phyloP scores from a whole-genome alignment of 2,329 filamentous ascomycete genomes.

The Eutypella sp. region DNA sequence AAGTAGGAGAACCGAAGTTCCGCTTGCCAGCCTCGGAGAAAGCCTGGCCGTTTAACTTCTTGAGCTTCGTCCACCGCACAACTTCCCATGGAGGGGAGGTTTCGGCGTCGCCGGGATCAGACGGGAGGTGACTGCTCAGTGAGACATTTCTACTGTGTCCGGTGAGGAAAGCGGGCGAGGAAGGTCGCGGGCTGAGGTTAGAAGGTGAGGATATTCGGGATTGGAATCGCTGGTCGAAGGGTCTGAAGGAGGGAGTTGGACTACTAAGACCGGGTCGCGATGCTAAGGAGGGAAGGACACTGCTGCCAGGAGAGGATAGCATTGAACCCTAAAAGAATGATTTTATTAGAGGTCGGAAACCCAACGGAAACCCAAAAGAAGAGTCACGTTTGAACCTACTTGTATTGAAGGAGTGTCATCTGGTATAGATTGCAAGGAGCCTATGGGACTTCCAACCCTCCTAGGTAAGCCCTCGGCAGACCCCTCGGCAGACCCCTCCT shows the following conservation, averaged over 20 bases:
- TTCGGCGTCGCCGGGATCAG: conserved; percentile 61
- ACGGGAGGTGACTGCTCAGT: conserved; percentile 62
- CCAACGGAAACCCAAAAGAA: too few relatives aligned
- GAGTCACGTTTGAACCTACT: conserved; percentile 47
- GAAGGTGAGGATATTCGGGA: conserved; percentile 69
- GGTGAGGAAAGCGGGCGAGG: conserved; percentile 73
- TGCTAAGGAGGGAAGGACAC: conserved; percentile 63
- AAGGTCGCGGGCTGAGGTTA: conserved; percentile 57
- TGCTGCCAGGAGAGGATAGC: conserved; percentile 67
- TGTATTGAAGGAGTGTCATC: conserved; percentile 83
- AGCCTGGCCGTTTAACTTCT: conserved; percentile 80
- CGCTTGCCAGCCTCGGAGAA: conserved; percentile 91
- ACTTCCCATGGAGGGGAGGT: conserved; percentile 91
- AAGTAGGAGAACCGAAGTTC: conserved; percentile 89
- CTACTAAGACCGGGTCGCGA: conserved; percentile 62
- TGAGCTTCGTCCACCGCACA: conserved; percentile 89
- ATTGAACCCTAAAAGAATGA: conserved; percentile 48
- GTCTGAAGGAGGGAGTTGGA: conserved; percentile 78
- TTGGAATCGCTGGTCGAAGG: conserved; percentile 92
- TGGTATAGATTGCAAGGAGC: conserved; percentile 66
- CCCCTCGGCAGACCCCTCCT: conserved; percentile 50
- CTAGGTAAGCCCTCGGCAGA: conserved; percentile 48
- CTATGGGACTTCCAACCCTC: conserved; percentile 61
- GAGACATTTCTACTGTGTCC: conserved; percentile 78
- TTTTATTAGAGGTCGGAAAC: conserved; percentile 21